A percentile compares a stretch with the other conserved stretches of the same genome.
These are phyloP conservation scores for Cryptosporidium viatorum DNA, from an alignment of 169 alveolate genomes.

Conservation along the genomic window DNA sequence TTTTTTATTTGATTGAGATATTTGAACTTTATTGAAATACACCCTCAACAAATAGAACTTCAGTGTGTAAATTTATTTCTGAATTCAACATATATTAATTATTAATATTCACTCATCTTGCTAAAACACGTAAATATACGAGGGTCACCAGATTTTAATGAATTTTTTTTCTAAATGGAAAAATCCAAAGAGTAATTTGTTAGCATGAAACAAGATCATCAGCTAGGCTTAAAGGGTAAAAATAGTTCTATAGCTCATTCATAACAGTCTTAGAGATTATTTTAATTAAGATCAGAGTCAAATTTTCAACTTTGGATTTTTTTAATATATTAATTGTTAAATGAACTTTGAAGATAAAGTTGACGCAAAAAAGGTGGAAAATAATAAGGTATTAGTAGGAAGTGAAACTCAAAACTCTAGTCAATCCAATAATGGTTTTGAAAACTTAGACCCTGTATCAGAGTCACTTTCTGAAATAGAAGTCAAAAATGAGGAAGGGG, in stretches of 20 bases:
- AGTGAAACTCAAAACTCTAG: not conserved
- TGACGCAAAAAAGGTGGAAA: not conserved
- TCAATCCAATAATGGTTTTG: not conserved
- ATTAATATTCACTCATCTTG: not conserved
- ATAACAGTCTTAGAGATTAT: not conserved
- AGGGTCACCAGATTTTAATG: not conserved
- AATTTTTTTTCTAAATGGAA: not conserved
- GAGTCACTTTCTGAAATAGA: conserved; percentile 30
- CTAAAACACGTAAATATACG: not conserved
- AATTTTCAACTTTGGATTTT: not conserved
- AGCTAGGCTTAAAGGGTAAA: not conserved
- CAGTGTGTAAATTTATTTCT: too few species aligned
- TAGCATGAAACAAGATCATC: not conserved
- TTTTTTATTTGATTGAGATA: too few species aligned
- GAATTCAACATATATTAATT: not conserved
- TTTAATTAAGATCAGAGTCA: not conserved
- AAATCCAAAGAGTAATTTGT: not conserved
- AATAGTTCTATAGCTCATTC: not conserved
- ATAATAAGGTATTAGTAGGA: not conserved
- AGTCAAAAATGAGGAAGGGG: not conserved
- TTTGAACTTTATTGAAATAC: not conserved
- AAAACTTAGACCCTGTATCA: not conserved
- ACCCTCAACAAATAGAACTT: not conserved
- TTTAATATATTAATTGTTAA: not conserved
- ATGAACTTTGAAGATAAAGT: not conserved